A percentile compares a stretch with the other conserved stretches of the same genome.
Evolutionary conservation across 2,329 filamentous ascomycete genomes (phyloP).

Genomic region (Cadophora gregata): DNA sequence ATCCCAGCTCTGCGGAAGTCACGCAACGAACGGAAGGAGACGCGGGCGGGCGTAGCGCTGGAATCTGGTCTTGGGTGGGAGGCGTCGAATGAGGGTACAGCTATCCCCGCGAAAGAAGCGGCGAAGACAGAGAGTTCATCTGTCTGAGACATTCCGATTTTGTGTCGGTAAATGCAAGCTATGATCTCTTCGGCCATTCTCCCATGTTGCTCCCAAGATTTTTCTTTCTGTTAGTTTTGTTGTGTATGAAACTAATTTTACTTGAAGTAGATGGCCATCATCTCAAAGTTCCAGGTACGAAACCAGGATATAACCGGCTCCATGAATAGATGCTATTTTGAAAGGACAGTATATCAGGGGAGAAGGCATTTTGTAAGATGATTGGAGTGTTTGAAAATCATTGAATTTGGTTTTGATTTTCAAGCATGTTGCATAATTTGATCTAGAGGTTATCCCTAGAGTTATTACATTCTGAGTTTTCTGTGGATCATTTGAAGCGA

Average conservation of each 20-base stretch:
- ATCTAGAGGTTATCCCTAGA: not conserved
- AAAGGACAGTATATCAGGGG: too few relatives aligned
- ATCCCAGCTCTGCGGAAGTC: not conserved
- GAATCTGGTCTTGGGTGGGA: not conserved
- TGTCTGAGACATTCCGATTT: conserved; percentile 7
- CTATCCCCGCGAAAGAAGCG: not conserved
- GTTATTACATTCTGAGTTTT: too few relatives aligned
- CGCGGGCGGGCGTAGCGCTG: not conserved
- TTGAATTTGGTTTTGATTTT: too few relatives aligned
- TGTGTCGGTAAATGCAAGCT: conserved; percentile 4
- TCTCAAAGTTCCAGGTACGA: not conserved
- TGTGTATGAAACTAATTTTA: not conserved
- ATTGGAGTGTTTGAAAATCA: not conserved
- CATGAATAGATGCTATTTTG: not conserved
- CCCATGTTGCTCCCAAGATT: not conserved
- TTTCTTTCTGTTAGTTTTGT: too few relatives aligned
- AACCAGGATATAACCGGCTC: not conserved
- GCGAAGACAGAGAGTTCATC: not conserved
- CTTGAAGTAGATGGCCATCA: not conserved
- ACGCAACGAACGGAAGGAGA: not conserved
- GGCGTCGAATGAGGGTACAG: not conserved
- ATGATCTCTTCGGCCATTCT: conserved; percentile 5
- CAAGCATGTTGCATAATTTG: not conserved
- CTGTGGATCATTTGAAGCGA: too few relatives aligned
- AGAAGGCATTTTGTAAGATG: not conserved